Evolutionary conservation across 1,139 yeast species (phyloP), one percentile per base, ranked within the genome.

Genomic region (Hyphopichia burtonii): DNA sequence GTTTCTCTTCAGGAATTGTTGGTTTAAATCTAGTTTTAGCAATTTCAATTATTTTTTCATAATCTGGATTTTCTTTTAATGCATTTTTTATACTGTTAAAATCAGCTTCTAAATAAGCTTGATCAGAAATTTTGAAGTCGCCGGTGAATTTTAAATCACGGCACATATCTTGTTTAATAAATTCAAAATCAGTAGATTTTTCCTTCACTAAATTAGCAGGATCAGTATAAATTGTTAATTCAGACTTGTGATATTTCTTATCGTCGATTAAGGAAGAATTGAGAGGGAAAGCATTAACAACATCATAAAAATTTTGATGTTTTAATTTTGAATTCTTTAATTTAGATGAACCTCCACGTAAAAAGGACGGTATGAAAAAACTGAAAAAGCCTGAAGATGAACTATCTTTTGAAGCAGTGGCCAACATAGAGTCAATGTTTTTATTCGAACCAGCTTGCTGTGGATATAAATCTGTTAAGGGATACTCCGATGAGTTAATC

Each of bases 1-100:
- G 64, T 4, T 56, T 50, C n/a, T 56, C 48, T 12, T 45, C 49
- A 0, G 65, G 63, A 19, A 63, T 47, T 14, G 48, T 51, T 4
- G 66, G 54, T 34, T 54, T 48, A 41, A 59, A 58, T 36, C 45
- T 43, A 4, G 43, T 40, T 14, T 44, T 44, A 12, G 59, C 66
- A 16, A 49, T 36, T 18, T 52, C 39, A 8, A 63, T 40, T 36
- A 63, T 22, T 14, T 54, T 44, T 10, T 41, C 33, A 41, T 53
- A 61, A 9, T 47, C 50, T 7, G 40, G 40, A 32, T 50, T 47
- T 19, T 43, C 33, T 3, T 37, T 37, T 12, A 63, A 40, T 6
- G 53, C 52, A n/a, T 36, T 39, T 28, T 50, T 45, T n/a, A 63
- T 40, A 4, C 32, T 38, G 4, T 44, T 41, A 18, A 47, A 50